Base-by-base conservation (phyloP, 164 flowering plant genomes). In the Annona squamosa region DNA sequence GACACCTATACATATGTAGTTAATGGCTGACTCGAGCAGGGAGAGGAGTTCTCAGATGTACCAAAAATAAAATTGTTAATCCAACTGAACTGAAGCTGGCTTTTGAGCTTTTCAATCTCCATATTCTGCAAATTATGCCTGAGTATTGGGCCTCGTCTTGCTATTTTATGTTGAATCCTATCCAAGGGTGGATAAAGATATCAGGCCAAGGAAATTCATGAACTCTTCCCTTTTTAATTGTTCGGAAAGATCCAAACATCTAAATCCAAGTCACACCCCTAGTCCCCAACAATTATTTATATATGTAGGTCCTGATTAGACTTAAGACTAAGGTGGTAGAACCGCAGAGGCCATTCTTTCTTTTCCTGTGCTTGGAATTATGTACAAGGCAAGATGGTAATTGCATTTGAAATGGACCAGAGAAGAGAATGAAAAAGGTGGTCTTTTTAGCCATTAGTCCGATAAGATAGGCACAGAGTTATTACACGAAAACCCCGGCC, bases 31-130 rank as follows among this genome's bases (percentile, higher is more conserved):
- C 19, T 52, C 68, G 63, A 56, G 61, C 46, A 62, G 63, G 45
- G 45, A 67, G 37, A 72, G 56, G 67, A 52, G 46, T 63, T n/a
- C 75, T 66, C 70, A 65, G 63, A 66, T 73, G 75, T 73, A 73
- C 13, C 42, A 45, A 67, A 26, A 57, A 67, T 67, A 74, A 74
- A 57, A 48, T 56, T 74, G 71, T 67, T 52, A 74, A 74, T 68
- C 65, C 66, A 52, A 74, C 2, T n/a, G 41, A 19, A 42, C 4
- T 9, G 42, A 26, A 16, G 4, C 67, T 64, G 16, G 13, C 64
- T 37, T 46, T 56, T 63, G 5, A 56, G 68, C 41, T 41, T n/a
- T 44, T 18, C n/a, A 16, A 59, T 59, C 12, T 59, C 63, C 17
- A 16, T 13, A 26, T 26, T 26, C 37, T 26, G 37, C 37, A 26